Evolutionary conservation across 352 stramenopile genomes (phyloP), one percentile per base, ranked within the genome.

Genomic region (Phytophthora gonapodyides): DNA sequence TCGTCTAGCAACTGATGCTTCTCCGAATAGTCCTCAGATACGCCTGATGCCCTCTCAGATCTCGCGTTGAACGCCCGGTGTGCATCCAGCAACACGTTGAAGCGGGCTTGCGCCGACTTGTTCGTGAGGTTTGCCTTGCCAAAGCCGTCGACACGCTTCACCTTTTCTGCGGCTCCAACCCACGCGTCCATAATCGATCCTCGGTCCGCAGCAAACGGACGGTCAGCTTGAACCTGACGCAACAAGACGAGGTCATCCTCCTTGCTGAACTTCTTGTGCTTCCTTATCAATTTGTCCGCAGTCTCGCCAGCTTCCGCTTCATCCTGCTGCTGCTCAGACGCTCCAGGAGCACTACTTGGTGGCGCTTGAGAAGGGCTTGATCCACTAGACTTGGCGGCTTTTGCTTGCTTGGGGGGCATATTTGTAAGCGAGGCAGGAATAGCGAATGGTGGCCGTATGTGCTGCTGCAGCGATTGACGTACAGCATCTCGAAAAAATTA

Each of bases 91-190:
- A 56, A 37, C 6, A 55, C 27, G 16, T 56, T 63, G 35, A 63
- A 63, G 1, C 47, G 35, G 9, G 44, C 55, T 17, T 63, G 55
- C 7, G 44, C 55, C 3, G 56, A 55, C 46, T 57, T 64, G 4
- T 30, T 47, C 16, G 46, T 57, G 6, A 64, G 38, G 11, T 49
- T 43, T 21, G 45, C 21, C 56, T 64, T 57, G 37, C 27, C 17
- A 21, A 64, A 63, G 9, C 15, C 55, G 8, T 56, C 55, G 1
- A 53, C 55, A 10, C 3, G 15, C 6, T 48, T 53, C 13, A 63
- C 45, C 24, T 46, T 46, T 10, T 13, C 13, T 0, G 50, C 15
- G 10, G 16, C 24, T 7, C 37, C 37, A 21, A 24, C n/a, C 44
- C 55, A 62, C 11, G 55, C 45, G 4, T 62, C 47, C 55, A 62